Base-by-base conservation (phyloP, 2,329 filamentous ascomycete genomes). In the Colletotrichum scovillei region DNA sequence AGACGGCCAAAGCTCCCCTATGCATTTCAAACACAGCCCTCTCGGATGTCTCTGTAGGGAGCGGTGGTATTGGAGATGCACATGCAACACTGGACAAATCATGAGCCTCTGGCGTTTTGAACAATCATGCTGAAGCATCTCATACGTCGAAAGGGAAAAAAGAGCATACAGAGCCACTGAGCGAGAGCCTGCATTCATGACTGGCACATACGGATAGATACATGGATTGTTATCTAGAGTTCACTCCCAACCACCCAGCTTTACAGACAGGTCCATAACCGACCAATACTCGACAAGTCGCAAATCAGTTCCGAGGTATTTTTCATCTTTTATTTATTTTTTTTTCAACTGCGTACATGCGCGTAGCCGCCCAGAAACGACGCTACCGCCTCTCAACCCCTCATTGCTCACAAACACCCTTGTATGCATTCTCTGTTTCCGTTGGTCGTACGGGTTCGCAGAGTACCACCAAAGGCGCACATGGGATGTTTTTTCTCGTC, bases 321-420 rank as follows among this genome's bases (percentile, higher is more conserved):
- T 38, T 38, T 2, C 8, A 0, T 9, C 8, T 30, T 30, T 30
- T 30, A 30, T 7, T 38, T 38, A 26, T n/a, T n/a, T n/a, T 42
- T 14, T 42, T 42, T 35, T 2, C 4, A 4, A 35, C 32, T 35
- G 11, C 32, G 11, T 35, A 28, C n/a, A 66, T 66, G 63, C 63
- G 63, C 30, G 63, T 66, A 66, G 63, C 63, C 63, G 63, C 63
- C 63, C 49, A 30, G 60, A 35, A 63, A 63, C 60, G 60, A 63
- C 60, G 60, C 60, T 35, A 63, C 60, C 60, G 28, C 46, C 28
- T 6, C 6, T 12, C 8, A n/a, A 32, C n/a, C 42, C 26, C 19
- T 28, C 22, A 19, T 16, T 7, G 16, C 35, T 12, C 58, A 5
- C 35, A 16, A 6, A 14, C 59, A 11, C 22, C 58, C 58, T 46